Conservation (phyloP, 2,329 filamentous ascomycete genomes). For the Cytospora piceicola region DNA sequence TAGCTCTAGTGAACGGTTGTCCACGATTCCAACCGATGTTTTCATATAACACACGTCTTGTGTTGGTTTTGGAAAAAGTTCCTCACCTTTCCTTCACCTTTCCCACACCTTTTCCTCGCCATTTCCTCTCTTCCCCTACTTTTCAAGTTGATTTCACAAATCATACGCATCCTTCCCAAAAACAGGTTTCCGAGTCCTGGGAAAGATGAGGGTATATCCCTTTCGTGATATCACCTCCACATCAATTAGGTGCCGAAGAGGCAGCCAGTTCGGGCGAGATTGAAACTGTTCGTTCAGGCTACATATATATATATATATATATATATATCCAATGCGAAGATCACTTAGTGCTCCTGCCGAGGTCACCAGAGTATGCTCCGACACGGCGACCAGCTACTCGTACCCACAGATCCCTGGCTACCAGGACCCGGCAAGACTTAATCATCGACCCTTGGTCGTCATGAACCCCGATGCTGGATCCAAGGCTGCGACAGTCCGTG, state of each 20-base stretch:
- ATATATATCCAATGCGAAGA: slow-evolving; percentile 6
- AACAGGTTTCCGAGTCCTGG: neutral
- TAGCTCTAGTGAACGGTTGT: neutral
- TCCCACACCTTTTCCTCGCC: too few relatives aligned
- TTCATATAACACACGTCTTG: neutral
- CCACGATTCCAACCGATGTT: neutral
- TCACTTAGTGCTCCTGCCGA: slow-evolving; percentile 7
- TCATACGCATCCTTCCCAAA: neutral
- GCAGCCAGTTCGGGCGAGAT: neutral
- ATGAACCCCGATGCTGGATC: slow-evolving; percentile 12
- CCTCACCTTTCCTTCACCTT: neutral
- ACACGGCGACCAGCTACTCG: neutral
- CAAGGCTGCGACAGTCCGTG: slow-evolving; percentile 1
- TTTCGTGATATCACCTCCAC: neutral
- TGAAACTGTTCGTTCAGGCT: neutral
- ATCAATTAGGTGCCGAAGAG: neutral
- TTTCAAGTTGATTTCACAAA: neutral
- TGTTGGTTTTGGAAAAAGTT: neutral
- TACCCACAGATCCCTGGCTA: slow-evolving; percentile 1
- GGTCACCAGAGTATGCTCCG: neutral
- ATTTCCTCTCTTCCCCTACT: neutral
- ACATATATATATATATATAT: too few relatives aligned
- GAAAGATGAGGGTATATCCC: neutral
- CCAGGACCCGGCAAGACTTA: slow-evolving; percentile 5
- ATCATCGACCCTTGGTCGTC: slow-evolving; percentile 4